Evolutionary conservation across 2,329 filamentous ascomycete species (phyloP), one percentile per base, ranked within the genome.

Genomic region (Laburnicola sp.): DNA sequence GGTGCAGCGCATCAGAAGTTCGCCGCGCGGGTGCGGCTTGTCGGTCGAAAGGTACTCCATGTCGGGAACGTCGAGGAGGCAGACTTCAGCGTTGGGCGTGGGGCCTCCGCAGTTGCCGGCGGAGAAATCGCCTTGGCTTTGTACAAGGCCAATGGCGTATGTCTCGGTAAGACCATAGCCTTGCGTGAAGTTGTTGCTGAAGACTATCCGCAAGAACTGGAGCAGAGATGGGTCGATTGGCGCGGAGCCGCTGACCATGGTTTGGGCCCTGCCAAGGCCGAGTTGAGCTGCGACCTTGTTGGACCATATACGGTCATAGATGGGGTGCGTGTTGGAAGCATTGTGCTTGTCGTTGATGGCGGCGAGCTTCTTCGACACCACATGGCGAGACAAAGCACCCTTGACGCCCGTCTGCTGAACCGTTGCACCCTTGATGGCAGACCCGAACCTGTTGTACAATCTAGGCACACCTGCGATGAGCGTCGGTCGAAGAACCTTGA

Each of bases 111-210:
- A 93, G 75, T 91, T 96, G 54, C 91, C 91, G 3, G 86, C 77
- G 6, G 81, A 82, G 68, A 89, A 85, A 72, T 99, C 94, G 40
- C 81, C 81, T 2, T 77, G 72, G 8, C 83, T 65, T 76, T 97
- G 94, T 31, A 84, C 82, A 9, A 87, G 80, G 22, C 83, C 85
- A 27, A 87, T 82, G 37, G 92, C 91, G 66, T 96, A 97, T 0
- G 91, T 89, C 76, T 99, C 94, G 1, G 94, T 99, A 72, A 99
- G 80, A 42, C 94, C 94, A 72, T 93, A 99, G 27, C 93, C 94
- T 75, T 97, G 93, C 28, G 83, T 74, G 66, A 97, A 88, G 66
- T 85, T 80, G 74, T 87, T 89, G 53, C 83, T 87, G 57, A 96
- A 89, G 27, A 89, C 88, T 34, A 92, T 85, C 38, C 91, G 88